Evolutionary conservation across 768 basidiomycete genomes (phyloP).

Genomic region (Suillus subaureus): DNA sequence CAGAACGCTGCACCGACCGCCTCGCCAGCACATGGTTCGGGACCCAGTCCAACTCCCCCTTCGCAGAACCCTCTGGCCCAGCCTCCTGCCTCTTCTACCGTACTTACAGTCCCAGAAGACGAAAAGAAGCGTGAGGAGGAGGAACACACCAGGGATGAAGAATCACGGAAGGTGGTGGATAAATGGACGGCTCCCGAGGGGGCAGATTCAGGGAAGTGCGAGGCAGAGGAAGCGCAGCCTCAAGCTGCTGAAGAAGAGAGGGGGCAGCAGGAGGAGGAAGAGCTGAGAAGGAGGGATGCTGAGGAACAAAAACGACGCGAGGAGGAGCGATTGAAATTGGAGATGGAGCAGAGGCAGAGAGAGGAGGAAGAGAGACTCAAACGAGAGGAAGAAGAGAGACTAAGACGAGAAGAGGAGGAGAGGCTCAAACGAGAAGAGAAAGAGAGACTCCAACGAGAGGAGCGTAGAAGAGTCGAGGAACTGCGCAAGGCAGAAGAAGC

Average conservation of each 20-base stretch:
- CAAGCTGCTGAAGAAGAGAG: slow-evolving; percentile 24
- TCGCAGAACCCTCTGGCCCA: slow-evolving; percentile 7
- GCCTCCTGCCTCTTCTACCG: slow-evolving; percentile 14
- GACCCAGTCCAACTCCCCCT: slow-evolving; percentile 11
- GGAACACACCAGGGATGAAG: slow-evolving; percentile 27
- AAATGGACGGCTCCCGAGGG: slow-evolving; percentile 23
- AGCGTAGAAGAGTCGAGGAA: slow-evolving; percentile 40
- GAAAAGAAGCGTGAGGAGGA: slow-evolving; percentile 49
- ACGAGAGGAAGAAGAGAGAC: too few relatives aligned
- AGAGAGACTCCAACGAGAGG: slow-evolving; percentile 44
- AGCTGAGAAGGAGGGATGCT: slow-evolving; percentile 23
- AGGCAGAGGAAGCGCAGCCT: slow-evolving; percentile 17
- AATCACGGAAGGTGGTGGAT: slow-evolving; percentile 26
- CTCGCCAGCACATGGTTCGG: slow-evolving; percentile 7
- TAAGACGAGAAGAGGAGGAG: not conserved
- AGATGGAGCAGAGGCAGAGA: slow-evolving; percentile 16
- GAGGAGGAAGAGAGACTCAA: slow-evolving; percentile 16
- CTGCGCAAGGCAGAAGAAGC: slow-evolving; percentile 21
- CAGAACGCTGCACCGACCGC: not conserved
- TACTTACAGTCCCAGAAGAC: slow-evolving; percentile 29
- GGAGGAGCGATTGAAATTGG: slow-evolving; percentile 19
- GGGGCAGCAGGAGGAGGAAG: slow-evolving; percentile 29
- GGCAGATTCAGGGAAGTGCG: slow-evolving; percentile 14
- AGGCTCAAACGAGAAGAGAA: slow-evolving; percentile 32
- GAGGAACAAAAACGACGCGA: slow-evolving; percentile 23